A percentile compares a stretch with the other conserved stretches of the same genome.
These are phyloP conservation scores for Microdochium paspali DNA, from an alignment of 2,329 filamentous ascomycete species.

Conservation along the genomic window DNA sequence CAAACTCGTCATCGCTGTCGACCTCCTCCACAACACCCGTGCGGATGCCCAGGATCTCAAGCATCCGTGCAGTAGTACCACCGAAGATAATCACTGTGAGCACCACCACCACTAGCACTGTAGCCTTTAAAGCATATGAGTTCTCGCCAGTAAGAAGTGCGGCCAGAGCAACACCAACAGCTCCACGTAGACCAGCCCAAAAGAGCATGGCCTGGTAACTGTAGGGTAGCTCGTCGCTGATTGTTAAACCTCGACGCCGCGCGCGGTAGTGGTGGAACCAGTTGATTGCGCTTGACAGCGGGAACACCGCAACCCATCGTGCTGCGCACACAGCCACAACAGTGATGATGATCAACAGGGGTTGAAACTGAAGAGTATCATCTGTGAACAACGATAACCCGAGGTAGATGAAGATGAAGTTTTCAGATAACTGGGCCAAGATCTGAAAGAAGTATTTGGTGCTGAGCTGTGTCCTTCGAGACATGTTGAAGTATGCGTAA, in stretches of 20 bases:
- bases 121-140: constrained; percentile 75
- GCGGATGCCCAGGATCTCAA: constrained; percentile 92
- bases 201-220: constrained; percentile 99
- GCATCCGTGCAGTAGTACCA: constrained; percentile 92
- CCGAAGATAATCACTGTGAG: constrained; percentile 98
- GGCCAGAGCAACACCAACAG: constrained; percentile 89
- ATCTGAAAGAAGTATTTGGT: constrained; percentile 98
- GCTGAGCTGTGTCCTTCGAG: constrained; percentile 87
- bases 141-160: constrained; percentile 79
- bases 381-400: constrained; percentile 93
- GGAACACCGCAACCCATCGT: constrained; percentile 90
- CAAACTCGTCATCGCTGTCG: constrained; percentile 96
- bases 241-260: constrained; percentile 62
- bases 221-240: constrained; percentile 81
- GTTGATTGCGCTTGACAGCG: constrained; percentile 81
- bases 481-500: constrained; percentile 99
- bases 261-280: constrained; percentile 85
- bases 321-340: constrained; percentile 86
- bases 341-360: constrained; percentile 88
- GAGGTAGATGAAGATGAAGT: constrained; percentile 99
- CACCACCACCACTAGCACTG: constrained; percentile 94
- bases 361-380: constrained; percentile 78
- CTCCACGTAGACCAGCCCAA: constrained; percentile 92
- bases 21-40: constrained; percentile 96
- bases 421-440: constrained; percentile 89